A percentile compares a stretch with the other conserved stretches of the same genome.
phyloP scores from a whole-genome alignment of 1,139 yeast species.

The Pichia sp. region DNA sequence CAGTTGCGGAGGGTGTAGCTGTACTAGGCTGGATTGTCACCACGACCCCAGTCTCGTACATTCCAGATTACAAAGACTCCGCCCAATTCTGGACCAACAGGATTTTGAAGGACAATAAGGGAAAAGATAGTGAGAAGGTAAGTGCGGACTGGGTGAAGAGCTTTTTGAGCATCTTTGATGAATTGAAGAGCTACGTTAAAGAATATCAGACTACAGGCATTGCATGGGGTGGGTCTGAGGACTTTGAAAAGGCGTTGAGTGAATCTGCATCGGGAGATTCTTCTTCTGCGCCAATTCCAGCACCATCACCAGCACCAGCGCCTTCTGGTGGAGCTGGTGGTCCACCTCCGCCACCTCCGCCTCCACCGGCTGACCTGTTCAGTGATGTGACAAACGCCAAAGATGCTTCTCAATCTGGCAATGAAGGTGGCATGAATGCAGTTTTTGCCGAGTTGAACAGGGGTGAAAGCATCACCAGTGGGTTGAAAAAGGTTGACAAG shows the following conservation, averaged over 20 bases:
- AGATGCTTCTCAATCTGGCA: background rate
- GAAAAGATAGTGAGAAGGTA: constrained; percentile 44
- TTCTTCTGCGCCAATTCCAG: background rate
- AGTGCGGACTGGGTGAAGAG: constrained; percentile 79
- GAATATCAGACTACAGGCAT: constrained; percentile 79
- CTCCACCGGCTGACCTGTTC: constrained; percentile 71
- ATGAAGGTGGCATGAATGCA: constrained; percentile 58
- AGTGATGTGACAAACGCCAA: constrained; percentile 21
- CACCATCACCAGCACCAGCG: background rate
- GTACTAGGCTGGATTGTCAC: constrained; percentile 87
- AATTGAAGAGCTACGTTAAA: constrained; percentile 67
- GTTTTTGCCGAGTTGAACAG: constrained; percentile 87
- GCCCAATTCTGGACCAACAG: constrained; percentile 94
- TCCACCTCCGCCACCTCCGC: constrained; percentile 52
- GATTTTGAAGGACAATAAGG: constrained; percentile 72
- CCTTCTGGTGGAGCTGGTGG: background rate
- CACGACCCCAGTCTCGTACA: constrained; percentile 60
- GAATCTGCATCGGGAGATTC: constrained; percentile 13
- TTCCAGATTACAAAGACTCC: constrained; percentile 83
- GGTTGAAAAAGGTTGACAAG: constrained; percentile 86
- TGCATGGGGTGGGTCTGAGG: constrained; percentile 66
- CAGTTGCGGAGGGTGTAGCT: constrained; percentile 86
- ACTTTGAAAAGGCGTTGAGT: constrained; percentile 42
- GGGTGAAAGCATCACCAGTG: constrained; percentile 80
- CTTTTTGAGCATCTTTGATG: constrained; percentile 61